phyloP scores from a whole-genome alignment of 2,329 filamentous ascomycete genomes.

The Claviceps cyperi region DNA sequence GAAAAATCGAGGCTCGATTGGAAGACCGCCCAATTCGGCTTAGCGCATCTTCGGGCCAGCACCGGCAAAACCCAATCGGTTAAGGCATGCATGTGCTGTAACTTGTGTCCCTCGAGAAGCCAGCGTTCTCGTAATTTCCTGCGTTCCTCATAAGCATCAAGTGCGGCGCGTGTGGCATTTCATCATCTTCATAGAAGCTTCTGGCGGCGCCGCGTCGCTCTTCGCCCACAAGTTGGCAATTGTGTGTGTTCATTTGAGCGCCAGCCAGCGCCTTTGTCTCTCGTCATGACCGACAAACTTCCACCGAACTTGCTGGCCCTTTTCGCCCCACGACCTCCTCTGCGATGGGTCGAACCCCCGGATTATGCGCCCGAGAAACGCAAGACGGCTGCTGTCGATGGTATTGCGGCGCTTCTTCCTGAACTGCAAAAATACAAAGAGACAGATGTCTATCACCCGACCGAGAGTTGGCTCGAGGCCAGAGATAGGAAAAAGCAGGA shows the following conservation, averaged over 20 bases:
- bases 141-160: conserved; percentile 2
- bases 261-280: neutral
- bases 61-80: conserved; percentile 9
- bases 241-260: conserved; percentile 1
- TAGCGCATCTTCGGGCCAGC: conserved; percentile 12
- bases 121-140: conserved; percentile 10
- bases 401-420: conserved; percentile 61
- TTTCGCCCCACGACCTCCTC: conserved; percentile 83
- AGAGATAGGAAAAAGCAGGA: conserved; percentile 74
- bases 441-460: conserved; percentile 61
- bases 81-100: neutral
- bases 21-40: conserved; percentile 9
- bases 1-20: conserved; percentile 6
- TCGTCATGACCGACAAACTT: conserved; percentile 83
- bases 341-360: conserved; percentile 74
- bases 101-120: neutral
- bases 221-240: neutral
- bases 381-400: conserved; percentile 56
- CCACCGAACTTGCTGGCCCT: conserved; percentile 84
- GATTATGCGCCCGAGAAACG: conserved; percentile 76
- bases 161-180: conserved; percentile 7
- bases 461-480: conserved; percentile 84
- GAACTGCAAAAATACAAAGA: conserved; percentile 65
- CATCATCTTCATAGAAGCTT: neutral
- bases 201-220: neutral